Conservation (phyloP, 2,329 filamentous ascomycete species). For the Graphiopsis chlorocephala region DNA sequence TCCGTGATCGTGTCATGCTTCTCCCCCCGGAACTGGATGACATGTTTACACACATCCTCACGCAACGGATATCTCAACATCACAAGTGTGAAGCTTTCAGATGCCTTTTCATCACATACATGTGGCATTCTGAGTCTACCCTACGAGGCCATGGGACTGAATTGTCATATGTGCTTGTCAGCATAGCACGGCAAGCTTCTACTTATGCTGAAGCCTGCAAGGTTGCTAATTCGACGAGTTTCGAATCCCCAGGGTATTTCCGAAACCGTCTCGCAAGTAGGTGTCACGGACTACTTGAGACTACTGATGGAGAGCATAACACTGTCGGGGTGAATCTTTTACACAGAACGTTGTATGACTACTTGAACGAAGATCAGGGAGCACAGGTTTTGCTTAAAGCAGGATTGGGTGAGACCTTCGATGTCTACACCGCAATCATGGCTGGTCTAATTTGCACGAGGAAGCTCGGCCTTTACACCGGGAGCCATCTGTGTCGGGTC, state of each 20-base stretch:
- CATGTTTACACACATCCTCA: background rate
- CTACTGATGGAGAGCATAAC: no score
- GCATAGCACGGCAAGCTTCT: background rate
- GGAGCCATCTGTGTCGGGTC: no score
- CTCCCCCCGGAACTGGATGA: background rate
- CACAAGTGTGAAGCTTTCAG: background rate
- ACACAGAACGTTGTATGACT: background rate
- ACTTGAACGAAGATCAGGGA: background rate
- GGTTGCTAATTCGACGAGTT: background rate
- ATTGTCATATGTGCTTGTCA: background rate
- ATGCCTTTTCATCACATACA: background rate
- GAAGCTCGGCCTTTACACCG: no score
- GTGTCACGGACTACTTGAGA: background rate
- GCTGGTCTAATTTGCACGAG: background rate
- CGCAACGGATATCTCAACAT: background rate
- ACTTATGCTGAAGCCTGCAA: background rate
- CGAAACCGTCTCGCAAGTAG: background rate
- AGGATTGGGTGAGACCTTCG: background rate
- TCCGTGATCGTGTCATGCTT: background rate
- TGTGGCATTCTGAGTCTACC: background rate
- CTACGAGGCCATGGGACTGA: no score
- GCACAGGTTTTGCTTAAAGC: background rate
- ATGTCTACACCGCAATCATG: background rate
- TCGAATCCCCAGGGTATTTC: background rate
- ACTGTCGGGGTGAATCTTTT: no score